Conservation (phyloP, 1,284 basidiomycete species). For the Termitomyces sp. region DNA sequence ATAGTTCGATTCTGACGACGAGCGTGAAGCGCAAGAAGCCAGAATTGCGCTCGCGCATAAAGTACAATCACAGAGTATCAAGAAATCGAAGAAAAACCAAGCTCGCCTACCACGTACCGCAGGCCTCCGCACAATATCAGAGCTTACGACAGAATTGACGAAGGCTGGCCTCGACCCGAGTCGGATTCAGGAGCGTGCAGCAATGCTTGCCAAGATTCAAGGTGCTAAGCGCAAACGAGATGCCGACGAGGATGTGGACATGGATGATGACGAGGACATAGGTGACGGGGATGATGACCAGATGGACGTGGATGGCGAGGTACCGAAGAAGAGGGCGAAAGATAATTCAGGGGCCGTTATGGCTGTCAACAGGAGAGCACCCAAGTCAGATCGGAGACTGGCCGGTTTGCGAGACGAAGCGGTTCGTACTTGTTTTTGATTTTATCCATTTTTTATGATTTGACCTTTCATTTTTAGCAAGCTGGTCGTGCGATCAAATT, state of each 20-base stretch:
- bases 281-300: constrained; percentile 39
- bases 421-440: constrained; percentile 36
- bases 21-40: constrained; percentile 72
- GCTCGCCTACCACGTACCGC: constrained; percentile 84
- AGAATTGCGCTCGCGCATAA: constrained; percentile 70
- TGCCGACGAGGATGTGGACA: constrained; percentile 35
- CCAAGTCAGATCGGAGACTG: constrained; percentile 67
- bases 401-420: constrained; percentile 75
- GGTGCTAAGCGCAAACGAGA: constrained; percentile 73
- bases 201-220: constrained; percentile 74
- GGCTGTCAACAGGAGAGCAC: constrained; percentile 47
- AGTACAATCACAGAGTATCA: constrained; percentile 72
- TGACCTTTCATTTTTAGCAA: constrained; percentile 48
- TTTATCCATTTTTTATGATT: not conserved
- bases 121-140: constrained; percentile 80
- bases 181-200: constrained; percentile 84
- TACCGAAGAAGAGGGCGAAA: constrained; percentile 56
- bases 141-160: constrained; percentile 80
- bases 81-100: constrained; percentile 87
- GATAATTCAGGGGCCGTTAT: constrained; percentile 55
- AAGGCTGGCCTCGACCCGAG: constrained; percentile 88
- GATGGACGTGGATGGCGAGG: constrained; percentile 70
- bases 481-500: constrained; percentile 73
- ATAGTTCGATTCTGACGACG: constrained; percentile 89
- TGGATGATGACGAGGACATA: constrained; percentile 50